A percentile compares a stretch with the other conserved stretches of the same genome.
Conservation (phyloP, 768 basidiomycete species). For the Leccinum rimulosum region DNA sequence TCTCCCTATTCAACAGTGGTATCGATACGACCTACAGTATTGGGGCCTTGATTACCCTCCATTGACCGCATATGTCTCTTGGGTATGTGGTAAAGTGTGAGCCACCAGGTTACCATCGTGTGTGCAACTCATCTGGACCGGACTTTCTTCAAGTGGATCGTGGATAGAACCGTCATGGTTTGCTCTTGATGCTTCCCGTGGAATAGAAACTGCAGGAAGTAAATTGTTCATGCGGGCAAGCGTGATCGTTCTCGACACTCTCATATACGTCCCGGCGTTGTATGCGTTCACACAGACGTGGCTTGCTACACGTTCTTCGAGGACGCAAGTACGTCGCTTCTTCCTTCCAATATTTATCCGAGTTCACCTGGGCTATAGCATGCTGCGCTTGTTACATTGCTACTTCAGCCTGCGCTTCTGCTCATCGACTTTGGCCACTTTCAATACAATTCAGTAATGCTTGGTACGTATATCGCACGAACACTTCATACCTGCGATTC, state of each 20-base stretch:
- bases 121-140: conserved; percentile 3
- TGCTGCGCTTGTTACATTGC: conserved; percentile 62
- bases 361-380: conserved; percentile 26
- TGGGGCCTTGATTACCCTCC: conserved; percentile 98
- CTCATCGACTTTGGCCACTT: conserved; percentile 93
- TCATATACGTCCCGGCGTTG: conserved; percentile 76
- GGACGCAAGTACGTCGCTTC: conserved; percentile 62
- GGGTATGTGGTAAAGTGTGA: conserved; percentile 75
- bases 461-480: conserved; percentile 53
- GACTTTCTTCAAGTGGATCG: conserved; percentile 40
- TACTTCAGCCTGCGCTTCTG: conserved; percentile 81
- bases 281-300: conserved; percentile 63
- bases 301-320: conserved; percentile 66
- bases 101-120: conserved; percentile 30
- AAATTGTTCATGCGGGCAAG: conserved; percentile 80
- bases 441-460: conserved; percentile 94
- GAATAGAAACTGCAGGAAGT: conserved; percentile 62
- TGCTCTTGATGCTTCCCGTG: conserved; percentile 63
- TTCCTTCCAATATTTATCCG: neutral
- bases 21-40: conserved; percentile 82
- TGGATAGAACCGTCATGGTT: conserved; percentile 64
- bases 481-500: neutral
- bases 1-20: conserved; percentile 76
- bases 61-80: conserved; percentile 86
- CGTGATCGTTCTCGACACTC: conserved; percentile 63